Percentiles rank a stretch among this genome's conserved stretches.
phyloP scores from a whole-genome alignment of 352 stramenopile species.

The Sclerospora graminicola region DNA sequence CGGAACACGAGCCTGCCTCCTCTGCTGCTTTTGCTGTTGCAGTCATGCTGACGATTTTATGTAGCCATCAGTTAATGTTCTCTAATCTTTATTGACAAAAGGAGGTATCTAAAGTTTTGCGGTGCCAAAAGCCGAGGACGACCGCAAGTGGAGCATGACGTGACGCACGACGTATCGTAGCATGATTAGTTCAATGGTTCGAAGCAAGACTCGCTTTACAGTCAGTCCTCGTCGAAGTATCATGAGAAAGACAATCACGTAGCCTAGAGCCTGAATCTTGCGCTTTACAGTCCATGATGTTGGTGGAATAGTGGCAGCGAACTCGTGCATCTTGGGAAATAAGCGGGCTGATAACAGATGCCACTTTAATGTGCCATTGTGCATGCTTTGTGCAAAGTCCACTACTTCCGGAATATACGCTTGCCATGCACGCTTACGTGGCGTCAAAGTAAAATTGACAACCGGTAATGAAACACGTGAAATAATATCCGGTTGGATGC shows the following conservation, averaged over 20 bases:
- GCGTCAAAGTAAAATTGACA: constrained; percentile 47
- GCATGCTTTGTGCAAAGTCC: constrained; percentile 36
- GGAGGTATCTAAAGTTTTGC: constrained; percentile 20
- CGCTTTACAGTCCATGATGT: constrained; percentile 26
- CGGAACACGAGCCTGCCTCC: constrained; percentile 21
- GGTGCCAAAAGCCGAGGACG: constrained; percentile 11
- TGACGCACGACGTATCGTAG: constrained; percentile 47
- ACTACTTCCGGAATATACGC: constrained; percentile 40
- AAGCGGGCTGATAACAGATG: constrained; percentile 36
- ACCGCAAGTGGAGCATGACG: constrained; percentile 35
- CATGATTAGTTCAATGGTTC: constrained; percentile 45
- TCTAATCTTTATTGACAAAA: background rate
- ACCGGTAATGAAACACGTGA: constrained; percentile 46
- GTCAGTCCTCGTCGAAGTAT: constrained; percentile 39
- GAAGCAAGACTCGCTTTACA: constrained; percentile 36
- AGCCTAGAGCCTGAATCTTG: constrained; percentile 39
- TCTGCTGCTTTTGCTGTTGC: constrained; percentile 25
- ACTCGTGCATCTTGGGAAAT: constrained; percentile 34
- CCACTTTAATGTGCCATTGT: constrained; percentile 47
- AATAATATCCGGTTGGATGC: constrained; percentile 29
- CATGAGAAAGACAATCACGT: constrained; percentile 43
- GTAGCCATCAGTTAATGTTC: background rate
- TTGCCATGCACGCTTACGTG: constrained; percentile 34
- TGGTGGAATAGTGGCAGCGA: constrained; percentile 25
- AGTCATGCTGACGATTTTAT: constrained; percentile 21